Percentiles rank a stretch among this genome's conserved stretches.
phyloP scores from a whole-genome alignment of 2,329 filamentous ascomycete genomes.

The Sporothrix humicola region DNA sequence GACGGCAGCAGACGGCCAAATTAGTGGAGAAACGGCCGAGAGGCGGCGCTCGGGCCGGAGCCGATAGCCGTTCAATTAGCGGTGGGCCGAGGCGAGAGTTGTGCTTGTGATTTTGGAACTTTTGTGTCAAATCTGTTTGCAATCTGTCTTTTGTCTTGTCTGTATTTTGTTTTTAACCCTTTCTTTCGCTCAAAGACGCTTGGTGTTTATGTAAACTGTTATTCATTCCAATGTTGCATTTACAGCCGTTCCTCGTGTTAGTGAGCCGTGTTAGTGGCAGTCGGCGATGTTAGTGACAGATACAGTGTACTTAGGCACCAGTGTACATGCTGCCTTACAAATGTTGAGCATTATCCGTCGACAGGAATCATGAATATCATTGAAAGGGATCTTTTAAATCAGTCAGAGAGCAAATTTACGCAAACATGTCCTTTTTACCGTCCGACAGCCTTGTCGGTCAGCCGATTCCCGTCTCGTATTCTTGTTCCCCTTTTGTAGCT shows the following conservation, averaged over 20 bases:
- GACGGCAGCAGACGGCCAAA: too few species aligned
- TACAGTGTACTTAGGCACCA: slow-evolving; percentile 1
- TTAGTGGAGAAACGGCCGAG: background rate
- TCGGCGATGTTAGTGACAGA: background rate
- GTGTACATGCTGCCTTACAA: too few species aligned
- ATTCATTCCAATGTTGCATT: background rate
- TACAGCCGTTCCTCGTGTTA: background rate
- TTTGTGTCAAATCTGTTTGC: background rate
- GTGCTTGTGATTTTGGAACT: background rate
- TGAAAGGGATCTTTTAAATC: background rate
- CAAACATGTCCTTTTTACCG: background rate
- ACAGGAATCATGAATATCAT: background rate
- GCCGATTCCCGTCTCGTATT: slow-evolving; percentile 2
- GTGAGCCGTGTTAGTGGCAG: background rate
- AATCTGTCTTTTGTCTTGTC: background rate
- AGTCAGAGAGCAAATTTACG: too few species aligned
- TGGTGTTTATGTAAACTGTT: background rate
- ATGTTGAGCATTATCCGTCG: background rate
- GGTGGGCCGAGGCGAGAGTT: background rate
- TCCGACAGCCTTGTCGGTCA: slow-evolving; percentile 8
- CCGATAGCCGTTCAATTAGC: slow-evolving; percentile 24
- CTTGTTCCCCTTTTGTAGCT: background rate
- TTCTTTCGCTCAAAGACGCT: background rate
- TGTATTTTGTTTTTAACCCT: background rate
- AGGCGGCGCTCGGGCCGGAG: slow-evolving; percentile 24